A percentile compares a stretch with the other conserved stretches of the same genome.
Evolutionary conservation across 2,329 filamentous ascomycete genomes (phyloP).

Genomic region (Paecilomyces sp.): DNA sequence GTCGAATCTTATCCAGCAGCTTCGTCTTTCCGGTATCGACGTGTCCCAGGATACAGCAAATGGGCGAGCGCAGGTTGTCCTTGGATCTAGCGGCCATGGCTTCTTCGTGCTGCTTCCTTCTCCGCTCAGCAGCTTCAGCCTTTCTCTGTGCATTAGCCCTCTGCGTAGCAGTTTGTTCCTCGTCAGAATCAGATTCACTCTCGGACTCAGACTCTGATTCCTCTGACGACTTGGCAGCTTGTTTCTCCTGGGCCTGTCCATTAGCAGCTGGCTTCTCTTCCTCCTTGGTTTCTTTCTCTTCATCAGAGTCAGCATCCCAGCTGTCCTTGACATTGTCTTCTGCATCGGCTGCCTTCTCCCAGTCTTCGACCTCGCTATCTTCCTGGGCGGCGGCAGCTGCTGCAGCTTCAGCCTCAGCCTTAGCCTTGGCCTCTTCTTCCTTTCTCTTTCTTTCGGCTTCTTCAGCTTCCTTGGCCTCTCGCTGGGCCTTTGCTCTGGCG

Average conservation of each 20-base stretch:
- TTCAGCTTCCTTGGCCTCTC: slow-evolving; percentile 40
- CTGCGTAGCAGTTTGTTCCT: slow-evolving; percentile 66
- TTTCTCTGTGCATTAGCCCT: slow-evolving; percentile 70
- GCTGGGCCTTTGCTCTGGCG: slow-evolving; percentile 38
- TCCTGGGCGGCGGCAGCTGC: slow-evolving; percentile 58
- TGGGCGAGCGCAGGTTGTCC: slow-evolving; percentile 92
- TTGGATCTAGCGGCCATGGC: slow-evolving; percentile 85
- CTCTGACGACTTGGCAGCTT: slow-evolving; percentile 16
- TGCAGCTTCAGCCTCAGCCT: slow-evolving; percentile 67
- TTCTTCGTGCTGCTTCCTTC: slow-evolving; percentile 84
- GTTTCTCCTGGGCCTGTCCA: slow-evolving; percentile 19
- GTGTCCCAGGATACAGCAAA: slow-evolving; percentile 99
- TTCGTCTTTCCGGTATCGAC: slow-evolving; percentile 99
- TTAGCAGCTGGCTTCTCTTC: slow-evolving; percentile 26
- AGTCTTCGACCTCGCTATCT: slow-evolving; percentile 62
- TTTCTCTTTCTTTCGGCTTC: slow-evolving; percentile 52
- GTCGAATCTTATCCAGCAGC: slow-evolving; percentile 93
- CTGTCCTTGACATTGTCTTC: slow-evolving; percentile 74
- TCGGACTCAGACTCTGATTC: slow-evolving; percentile 38
- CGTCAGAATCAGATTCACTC: slow-evolving; percentile 51
- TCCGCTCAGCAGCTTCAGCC: slow-evolving; percentile 78
- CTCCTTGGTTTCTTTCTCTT: slow-evolving; percentile 64
- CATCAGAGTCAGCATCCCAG: slow-evolving; percentile 65
- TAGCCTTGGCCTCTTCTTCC: slow-evolving; percentile 62
- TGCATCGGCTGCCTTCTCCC: slow-evolving; percentile 73